Percentiles rank a stretch among this genome's conserved stretches.
Evolutionary conservation across 805 yeast genomes (phyloP).

Genomic region (Wickerhamomyces queroliae): DNA sequence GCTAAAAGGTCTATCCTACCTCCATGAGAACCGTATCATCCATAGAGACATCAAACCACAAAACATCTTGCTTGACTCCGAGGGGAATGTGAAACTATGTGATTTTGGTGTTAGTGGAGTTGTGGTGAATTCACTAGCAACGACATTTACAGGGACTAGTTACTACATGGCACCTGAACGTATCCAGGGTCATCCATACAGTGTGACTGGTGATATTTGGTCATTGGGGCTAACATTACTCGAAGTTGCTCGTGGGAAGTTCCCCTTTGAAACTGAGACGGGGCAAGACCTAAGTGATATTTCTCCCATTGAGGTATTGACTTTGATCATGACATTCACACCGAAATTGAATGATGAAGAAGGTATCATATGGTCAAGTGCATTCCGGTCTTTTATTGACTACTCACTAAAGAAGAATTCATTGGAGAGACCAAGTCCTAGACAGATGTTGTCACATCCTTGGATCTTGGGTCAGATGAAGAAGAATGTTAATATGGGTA

Average conservation of each 20-base stretch:
- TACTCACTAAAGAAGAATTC: slow-evolving; percentile 80
- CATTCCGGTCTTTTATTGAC: slow-evolving; percentile 77
- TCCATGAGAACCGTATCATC: slow-evolving; percentile 82
- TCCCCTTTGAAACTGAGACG: slow-evolving; percentile 51
- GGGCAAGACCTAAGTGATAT: slow-evolving; percentile 25
- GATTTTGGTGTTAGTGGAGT: slow-evolving; percentile 98
- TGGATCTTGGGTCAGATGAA: slow-evolving; percentile 80
- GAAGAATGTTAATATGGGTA: slow-evolving; percentile 77
- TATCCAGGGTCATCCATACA: slow-evolving; percentile 91
- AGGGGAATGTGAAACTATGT: slow-evolving; percentile 86
- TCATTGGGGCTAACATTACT: slow-evolving; percentile 86
- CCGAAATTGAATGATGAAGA: slow-evolving; percentile 77
- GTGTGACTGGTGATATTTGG: slow-evolving; percentile 96
- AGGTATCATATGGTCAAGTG: slow-evolving; percentile 73
- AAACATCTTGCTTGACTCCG: slow-evolving; percentile 68
- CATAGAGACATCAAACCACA: slow-evolving; percentile 97
- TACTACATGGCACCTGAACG: slow-evolving; percentile 99
- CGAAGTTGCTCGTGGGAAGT: slow-evolving; percentile 90
- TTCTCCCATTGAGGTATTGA: slow-evolving; percentile 84
- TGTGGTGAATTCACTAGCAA: slow-evolving; percentile 90
- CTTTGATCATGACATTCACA: slow-evolving; percentile 74
- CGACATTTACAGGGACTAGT: slow-evolving; percentile 96
- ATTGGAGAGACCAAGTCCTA: slow-evolving; percentile 79
- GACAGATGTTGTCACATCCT: slow-evolving; percentile 90
- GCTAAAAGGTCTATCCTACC: slow-evolving; percentile 75